A percentile compares a stretch with the other conserved stretches of the same genome.
phyloP scores from a whole-genome alignment of 176 grass and related monocot genomes.

The Metroxylon sagu region DNA sequence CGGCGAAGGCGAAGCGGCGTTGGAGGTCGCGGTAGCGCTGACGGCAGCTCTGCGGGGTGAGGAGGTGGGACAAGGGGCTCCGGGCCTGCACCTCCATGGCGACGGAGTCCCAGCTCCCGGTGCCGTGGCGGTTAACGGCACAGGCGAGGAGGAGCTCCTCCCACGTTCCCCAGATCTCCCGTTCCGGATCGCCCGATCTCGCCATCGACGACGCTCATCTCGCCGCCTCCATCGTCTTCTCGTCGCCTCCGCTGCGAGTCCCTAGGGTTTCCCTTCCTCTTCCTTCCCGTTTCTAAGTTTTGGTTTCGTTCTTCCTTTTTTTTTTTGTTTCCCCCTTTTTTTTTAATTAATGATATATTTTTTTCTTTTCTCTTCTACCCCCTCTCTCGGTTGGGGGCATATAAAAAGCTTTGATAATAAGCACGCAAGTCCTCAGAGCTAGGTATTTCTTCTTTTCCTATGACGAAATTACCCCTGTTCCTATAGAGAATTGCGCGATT shows the following conservation, averaged over 20 bases:
- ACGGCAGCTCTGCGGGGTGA: conserved; percentile 47
- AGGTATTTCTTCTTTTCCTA: too few relatives aligned
- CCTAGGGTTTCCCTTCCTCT: conserved; percentile 33
- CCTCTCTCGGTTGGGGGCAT: too few relatives aligned
- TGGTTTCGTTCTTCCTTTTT: too few relatives aligned
- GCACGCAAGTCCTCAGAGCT: too few relatives aligned
- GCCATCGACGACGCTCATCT: not conserved
- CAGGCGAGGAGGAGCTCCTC: conserved; percentile 78
- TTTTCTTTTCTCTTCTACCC: too few relatives aligned
- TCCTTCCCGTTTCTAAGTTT: not conserved
- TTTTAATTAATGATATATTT: too few relatives aligned
- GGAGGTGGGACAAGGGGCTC: conserved; percentile 14
- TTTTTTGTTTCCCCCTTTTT: too few relatives aligned
- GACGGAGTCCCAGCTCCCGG: conserved; percentile 60
- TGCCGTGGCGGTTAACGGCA: conserved; percentile 63
- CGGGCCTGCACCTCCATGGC: conserved; percentile 60
- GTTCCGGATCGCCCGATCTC: conserved; percentile 56
- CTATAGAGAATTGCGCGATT: too few relatives aligned
- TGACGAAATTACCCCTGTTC: too few relatives aligned
- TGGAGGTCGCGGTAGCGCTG: conserved; percentile 41
- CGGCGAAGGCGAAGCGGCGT: conserved; percentile 40
- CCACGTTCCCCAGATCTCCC: conserved; percentile 83
- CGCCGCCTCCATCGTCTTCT: not conserved
- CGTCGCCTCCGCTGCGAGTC: conserved; percentile 32
- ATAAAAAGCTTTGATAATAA: too few relatives aligned